Percentiles rank a stretch among this genome's conserved stretches.
Conservation (phyloP, 768 basidiomycete genomes). For the Kwoniella botswanensis region DNA sequence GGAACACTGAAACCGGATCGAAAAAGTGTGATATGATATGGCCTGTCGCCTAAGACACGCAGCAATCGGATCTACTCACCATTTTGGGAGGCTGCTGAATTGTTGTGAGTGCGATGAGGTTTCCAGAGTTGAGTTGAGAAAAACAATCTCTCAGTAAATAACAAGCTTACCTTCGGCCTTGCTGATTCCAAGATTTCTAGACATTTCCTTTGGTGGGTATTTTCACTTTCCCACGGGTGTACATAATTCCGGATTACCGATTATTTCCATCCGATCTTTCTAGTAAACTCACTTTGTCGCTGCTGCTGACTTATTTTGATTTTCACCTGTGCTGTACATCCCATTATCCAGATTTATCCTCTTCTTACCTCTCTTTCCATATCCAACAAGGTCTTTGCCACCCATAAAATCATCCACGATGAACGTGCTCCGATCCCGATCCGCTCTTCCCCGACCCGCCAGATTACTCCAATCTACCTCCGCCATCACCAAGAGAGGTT, state of each 20-base stretch:
- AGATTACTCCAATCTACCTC: slow-evolving; percentile 42
- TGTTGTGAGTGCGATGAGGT: neutral
- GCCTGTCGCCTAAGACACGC: neutral
- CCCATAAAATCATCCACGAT: slow-evolving; percentile 25
- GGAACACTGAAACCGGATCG: neutral
- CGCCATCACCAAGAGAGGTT: slow-evolving; percentile 39
- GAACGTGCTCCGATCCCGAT: slow-evolving; percentile 46
- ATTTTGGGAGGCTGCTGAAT: slow-evolving; percentile 18
- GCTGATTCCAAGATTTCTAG: slow-evolving; percentile 19
- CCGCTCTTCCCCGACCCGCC: slow-evolving; percentile 52
- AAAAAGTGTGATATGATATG: neutral
- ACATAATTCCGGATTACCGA: slow-evolving; percentile 5
- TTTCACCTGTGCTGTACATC: too few relatives aligned
- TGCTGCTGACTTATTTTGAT: slow-evolving; percentile 7
- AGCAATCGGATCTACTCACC: slow-evolving; percentile 23
- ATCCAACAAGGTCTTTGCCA: neutral
- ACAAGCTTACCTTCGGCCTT: neutral
- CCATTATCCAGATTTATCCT: neutral
- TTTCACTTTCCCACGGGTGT: slow-evolving; percentile 42
- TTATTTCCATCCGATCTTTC: slow-evolving; percentile 27
- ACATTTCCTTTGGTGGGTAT: slow-evolving; percentile 14
- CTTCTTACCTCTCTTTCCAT: neutral
- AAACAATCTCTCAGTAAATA: too few relatives aligned
- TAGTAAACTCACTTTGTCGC: neutral
- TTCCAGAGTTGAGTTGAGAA: too few relatives aligned